Conservation (phyloP, 2,329 filamentous ascomycete genomes). For the Colletotrichum sublineola region DNA sequence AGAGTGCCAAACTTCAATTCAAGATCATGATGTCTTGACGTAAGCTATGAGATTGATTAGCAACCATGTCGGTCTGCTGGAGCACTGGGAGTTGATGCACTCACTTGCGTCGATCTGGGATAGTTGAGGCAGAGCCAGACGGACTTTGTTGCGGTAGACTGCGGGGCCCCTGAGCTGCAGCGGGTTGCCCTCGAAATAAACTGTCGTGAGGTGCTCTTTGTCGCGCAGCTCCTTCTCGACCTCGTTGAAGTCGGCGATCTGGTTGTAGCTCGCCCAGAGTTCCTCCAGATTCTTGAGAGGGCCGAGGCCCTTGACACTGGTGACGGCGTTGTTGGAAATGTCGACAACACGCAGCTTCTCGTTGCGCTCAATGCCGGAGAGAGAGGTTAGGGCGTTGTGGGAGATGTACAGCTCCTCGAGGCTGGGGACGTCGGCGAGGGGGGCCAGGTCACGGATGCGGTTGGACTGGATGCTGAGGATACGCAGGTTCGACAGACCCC, state of each 20-base stretch:
- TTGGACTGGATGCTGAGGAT: constrained; percentile 97
- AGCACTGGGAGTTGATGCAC: constrained; percentile 55
- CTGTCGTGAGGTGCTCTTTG: constrained; percentile 85
- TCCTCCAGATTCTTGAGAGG: constrained; percentile 83
- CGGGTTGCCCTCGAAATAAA: constrained; percentile 97
- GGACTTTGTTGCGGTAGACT: constrained; percentile 93
- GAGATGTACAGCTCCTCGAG: constrained; percentile 97
- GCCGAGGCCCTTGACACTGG: constrained; percentile 79
- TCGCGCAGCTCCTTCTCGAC: constrained; percentile 83
- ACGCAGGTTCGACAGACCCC: constrained; percentile 81
- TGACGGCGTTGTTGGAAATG: constrained; percentile 88
- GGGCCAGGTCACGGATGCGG: constrained; percentile 83
- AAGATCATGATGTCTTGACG: constrained; percentile 40
- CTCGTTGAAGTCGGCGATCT: constrained; percentile 83
- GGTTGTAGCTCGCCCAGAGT: constrained; percentile 94
- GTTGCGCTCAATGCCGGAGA: constrained; percentile 79
- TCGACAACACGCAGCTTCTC: constrained; percentile 82
- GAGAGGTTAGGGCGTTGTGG: constrained; percentile 87
- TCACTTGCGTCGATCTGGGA: constrained; percentile 97
- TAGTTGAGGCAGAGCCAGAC: constrained; percentile 87
- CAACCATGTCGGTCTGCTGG: background rate
- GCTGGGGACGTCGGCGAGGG: constrained; percentile 78
- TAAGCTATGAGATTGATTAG: constrained; percentile 38
- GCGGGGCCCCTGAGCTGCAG: constrained; percentile 84
- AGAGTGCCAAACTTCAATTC: constrained; percentile 6